phyloP scores from a whole-genome alignment of 306 rosid genomes.

The Quercus dentata region DNA sequence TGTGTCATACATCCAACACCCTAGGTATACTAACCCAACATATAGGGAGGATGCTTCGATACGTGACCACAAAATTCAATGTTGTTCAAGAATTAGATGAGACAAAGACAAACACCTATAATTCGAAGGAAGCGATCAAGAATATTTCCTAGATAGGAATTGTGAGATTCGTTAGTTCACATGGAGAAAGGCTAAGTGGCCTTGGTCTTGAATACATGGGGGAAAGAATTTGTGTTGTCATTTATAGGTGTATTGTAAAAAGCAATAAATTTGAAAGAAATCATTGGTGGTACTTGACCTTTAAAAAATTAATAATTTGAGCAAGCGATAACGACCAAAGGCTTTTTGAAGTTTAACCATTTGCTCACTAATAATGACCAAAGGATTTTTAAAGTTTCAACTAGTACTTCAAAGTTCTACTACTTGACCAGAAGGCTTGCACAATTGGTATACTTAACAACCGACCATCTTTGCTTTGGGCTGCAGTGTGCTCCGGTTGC shows the following conservation, averaged over 20 bases:
- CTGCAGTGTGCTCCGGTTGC: too few species aligned
- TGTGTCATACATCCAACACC: conserved; percentile 75
- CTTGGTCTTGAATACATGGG: conserved; percentile 51
- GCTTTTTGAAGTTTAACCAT: too few species aligned
- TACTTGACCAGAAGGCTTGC: too few species aligned
- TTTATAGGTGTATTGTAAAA: not conserved
- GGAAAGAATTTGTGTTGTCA: not conserved
- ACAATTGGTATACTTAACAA: too few species aligned
- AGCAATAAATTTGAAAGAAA: not conserved
- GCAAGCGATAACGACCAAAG: too few species aligned
- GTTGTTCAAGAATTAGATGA: conserved; percentile 33
- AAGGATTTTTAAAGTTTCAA: too few species aligned
- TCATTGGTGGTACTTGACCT: too few species aligned
- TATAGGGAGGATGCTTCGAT: conserved; percentile 63
- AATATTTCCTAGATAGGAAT: conserved; percentile 7
- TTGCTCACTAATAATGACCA: too few species aligned
- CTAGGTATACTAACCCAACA: conserved; percentile 53
- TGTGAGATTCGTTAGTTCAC: conserved; percentile 38
- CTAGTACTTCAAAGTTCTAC: too few species aligned
- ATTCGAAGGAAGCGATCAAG: conserved; percentile 15
- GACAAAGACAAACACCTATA: conserved; percentile 23
- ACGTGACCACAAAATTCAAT: conserved; percentile 51
- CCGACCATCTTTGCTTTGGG: too few species aligned
- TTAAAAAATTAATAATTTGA: too few species aligned
- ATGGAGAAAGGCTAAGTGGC: conserved; percentile 91